phyloP scores from a whole-genome alignment of 495 filamentous ascomycete species.

The Aspergillus heteromorphus region DNA sequence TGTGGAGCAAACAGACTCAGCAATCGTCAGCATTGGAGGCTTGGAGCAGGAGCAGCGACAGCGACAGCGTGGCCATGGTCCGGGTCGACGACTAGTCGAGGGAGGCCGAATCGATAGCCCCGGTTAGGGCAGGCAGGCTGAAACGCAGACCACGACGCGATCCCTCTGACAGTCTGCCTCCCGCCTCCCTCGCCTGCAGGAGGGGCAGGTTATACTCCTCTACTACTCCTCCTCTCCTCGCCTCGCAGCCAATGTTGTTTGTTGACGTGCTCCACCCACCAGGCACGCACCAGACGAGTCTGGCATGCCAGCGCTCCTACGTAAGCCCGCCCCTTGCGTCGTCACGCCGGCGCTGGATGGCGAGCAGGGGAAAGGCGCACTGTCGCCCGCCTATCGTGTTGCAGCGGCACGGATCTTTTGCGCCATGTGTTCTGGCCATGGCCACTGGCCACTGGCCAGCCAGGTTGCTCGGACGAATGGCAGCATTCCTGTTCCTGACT shows the following conservation, averaged over 20 bases:
- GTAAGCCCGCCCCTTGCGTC: slow-evolving; percentile 3
- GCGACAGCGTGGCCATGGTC: not conserved
- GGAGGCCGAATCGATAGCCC: slow-evolving; percentile 1
- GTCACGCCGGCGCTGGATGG: not conserved
- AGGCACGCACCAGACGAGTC: not conserved
- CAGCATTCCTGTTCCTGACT: not conserved
- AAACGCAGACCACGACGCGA: not conserved
- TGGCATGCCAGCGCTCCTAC: slow-evolving; percentile 3
- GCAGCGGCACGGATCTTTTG: not conserved
- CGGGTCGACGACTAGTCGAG: not conserved
- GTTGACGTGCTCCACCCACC: not conserved
- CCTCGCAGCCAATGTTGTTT: slow-evolving; percentile 1
- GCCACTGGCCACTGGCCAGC: not conserved
- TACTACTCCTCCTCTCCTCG: too few relatives aligned
- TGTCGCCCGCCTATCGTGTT: not conserved
- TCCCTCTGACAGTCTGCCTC: too few relatives aligned
- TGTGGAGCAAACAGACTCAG: not conserved
- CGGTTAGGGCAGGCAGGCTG: slow-evolving; percentile 1
- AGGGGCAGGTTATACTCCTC: too few relatives aligned
- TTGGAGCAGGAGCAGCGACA: too few relatives aligned
- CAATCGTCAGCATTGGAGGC: slow-evolving; percentile 2
- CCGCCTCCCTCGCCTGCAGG: too few relatives aligned
- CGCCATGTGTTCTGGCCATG: not conserved
- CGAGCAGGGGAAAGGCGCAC: too few relatives aligned
- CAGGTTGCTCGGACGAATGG: not conserved